Conservation (phyloP, 1,284 basidiomycete genomes). For the Megacollybia platyphylla region DNA sequence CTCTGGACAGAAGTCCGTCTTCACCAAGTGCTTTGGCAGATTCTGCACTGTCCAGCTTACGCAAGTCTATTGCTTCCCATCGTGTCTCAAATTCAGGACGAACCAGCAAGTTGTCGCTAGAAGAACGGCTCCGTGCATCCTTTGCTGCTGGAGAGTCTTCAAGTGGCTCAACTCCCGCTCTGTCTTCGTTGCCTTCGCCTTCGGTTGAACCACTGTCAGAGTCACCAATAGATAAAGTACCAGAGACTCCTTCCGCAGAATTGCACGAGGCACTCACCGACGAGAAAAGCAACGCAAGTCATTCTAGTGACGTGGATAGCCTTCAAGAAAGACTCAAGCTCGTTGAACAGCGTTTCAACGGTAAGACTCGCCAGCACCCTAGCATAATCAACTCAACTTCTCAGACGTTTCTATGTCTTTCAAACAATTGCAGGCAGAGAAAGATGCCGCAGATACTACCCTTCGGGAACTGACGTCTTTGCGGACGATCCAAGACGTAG, state of each 20-base stretch:
- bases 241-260: slow-evolving; percentile 5
- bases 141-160: slow-evolving; percentile 46
- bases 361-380: slow-evolving; percentile 20
- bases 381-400: slow-evolving; percentile 4
- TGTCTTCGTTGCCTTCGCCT: slow-evolving; percentile 28
- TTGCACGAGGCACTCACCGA: not conserved
- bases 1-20: too few species aligned
- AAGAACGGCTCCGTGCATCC: slow-evolving; percentile 56
- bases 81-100: slow-evolving; percentile 28
- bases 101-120: slow-evolving; percentile 36
- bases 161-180: slow-evolving; percentile 26
- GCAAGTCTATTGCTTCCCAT: slow-evolving; percentile 47
- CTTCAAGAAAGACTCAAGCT: slow-evolving; percentile 52
- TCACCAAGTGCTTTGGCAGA: too few species aligned
- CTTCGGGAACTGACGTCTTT: slow-evolving; percentile 67
- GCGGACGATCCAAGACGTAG: slow-evolving; percentile 49
- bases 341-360: slow-evolving; percentile 61
- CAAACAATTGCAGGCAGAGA: slow-evolving; percentile 61
- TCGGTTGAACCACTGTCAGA: slow-evolving; percentile 20
- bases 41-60: slow-evolving; percentile 20
- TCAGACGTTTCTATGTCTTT: slow-evolving; percentile 68
- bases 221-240: slow-evolving; percentile 26
- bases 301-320: slow-evolving; percentile 29
- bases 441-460: slow-evolving; percentile 54
- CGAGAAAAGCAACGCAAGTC: not conserved